phyloP scores from a whole-genome alignment of 768 basidiomycete genomes.

The Myochromella boudieri region DNA sequence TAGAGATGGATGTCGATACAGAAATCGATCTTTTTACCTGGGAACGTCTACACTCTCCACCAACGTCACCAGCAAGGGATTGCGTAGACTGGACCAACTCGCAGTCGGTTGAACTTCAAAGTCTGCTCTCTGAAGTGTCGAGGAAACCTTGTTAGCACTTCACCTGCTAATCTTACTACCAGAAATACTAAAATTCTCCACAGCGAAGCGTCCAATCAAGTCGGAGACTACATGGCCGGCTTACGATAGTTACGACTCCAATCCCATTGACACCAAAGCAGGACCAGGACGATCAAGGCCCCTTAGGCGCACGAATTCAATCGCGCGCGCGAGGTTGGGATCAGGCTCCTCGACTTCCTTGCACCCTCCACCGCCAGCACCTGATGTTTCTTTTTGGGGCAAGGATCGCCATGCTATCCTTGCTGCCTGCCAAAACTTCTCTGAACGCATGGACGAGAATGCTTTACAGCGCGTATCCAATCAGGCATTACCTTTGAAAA shows the following conservation, averaged over 20 bases:
- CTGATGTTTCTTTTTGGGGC: constrained; percentile 13
- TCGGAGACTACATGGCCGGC: constrained; percentile 5
- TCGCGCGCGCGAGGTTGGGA: not conserved
- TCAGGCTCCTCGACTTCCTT: not conserved
- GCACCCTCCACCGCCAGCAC: constrained; percentile 13
- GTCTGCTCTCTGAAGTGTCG: constrained; percentile 4
- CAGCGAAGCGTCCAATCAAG: constrained; percentile 7
- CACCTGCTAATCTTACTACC: not conserved
- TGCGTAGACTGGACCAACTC: constrained; percentile 13
- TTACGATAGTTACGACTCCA: not conserved
- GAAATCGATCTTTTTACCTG: constrained; percentile 12
- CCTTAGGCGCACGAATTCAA: constrained; percentile 6
- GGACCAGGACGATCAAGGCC: not conserved
- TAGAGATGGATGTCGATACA: constrained; percentile 13
- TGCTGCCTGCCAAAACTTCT: constrained; percentile 33
- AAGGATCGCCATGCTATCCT: constrained; percentile 21
- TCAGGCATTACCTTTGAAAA: constrained; percentile 4
- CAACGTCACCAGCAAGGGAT: constrained; percentile 7
- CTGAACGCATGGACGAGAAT: constrained; percentile 32
- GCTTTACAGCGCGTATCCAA: constrained; percentile 17
- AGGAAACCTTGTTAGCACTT: constrained; percentile 8
- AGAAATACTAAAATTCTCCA: not conserved
- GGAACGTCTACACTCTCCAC: too few relatives aligned
- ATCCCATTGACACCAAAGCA: not conserved
- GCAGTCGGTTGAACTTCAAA: constrained; percentile 12